These are phyloP conservation scores for Boehmeria nivea DNA, from an alignment of 306 rosid genomes.

Conservation along the genomic window DNA sequence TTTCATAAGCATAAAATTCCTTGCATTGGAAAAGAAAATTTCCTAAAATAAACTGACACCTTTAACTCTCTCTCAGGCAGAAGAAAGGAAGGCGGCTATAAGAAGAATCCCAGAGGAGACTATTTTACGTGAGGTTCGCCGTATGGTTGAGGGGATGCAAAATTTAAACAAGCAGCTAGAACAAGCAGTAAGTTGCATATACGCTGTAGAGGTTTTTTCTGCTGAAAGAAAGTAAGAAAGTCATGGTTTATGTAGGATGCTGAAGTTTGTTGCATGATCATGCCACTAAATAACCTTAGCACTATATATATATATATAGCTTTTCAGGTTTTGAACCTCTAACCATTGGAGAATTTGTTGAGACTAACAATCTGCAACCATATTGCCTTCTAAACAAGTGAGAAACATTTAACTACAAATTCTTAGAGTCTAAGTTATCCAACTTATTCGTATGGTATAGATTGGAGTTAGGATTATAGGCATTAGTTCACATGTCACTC, in stretches of 20 bases:
- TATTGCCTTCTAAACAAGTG: no score
- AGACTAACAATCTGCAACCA: no score
- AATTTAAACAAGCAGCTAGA: slow-evolving; percentile 70
- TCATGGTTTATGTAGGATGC: background rate
- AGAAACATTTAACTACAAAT: no score
- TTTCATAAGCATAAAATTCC: no score
- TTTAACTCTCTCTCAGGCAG: no score
- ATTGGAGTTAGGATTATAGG: background rate
- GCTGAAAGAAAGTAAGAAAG: background rate
- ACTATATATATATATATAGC: no score
- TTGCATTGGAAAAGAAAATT: no score
- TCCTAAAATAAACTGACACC: no score
- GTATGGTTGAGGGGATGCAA: slow-evolving; percentile 93
- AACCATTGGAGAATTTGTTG: background rate
- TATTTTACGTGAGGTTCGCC: slow-evolving; percentile 75
- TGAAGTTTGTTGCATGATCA: background rate
- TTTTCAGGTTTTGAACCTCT: no score
- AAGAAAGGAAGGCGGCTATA: slow-evolving; percentile 64
- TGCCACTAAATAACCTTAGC: no score
- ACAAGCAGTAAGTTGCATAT: slow-evolving; percentile 57
- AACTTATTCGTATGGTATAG: background rate
- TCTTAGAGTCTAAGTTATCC: no score
- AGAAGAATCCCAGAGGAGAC: slow-evolving; percentile 78
- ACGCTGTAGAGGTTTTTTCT: background rate
- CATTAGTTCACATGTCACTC: no score